Conservation (phyloP, 352 stramenopile species). For the Phytophthora podocarpi region DNA sequence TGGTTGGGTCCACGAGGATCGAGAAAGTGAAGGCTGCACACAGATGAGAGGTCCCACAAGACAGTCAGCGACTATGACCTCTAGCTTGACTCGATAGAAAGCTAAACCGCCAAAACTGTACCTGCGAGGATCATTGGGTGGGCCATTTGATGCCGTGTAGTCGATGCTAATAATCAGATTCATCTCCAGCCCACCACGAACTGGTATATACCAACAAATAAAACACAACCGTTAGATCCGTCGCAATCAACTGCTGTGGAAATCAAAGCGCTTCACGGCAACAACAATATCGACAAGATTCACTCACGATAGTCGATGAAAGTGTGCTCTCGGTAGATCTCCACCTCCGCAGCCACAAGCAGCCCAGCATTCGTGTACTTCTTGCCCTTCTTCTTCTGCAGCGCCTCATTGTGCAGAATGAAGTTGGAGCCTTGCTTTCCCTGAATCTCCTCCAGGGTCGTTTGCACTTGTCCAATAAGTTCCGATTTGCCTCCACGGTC, state of each 20-base stretch:
- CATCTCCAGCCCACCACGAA: constrained; percentile 88
- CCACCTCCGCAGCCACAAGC: constrained; percentile 42
- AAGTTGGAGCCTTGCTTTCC: constrained; percentile 55
- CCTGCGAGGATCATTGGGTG: constrained; percentile 51
- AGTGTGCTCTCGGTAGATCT: constrained; percentile 50
- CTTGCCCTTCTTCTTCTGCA: constrained; percentile 69
- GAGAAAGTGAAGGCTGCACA: constrained; percentile 68
- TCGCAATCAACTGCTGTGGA: neutral
- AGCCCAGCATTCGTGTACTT: constrained; percentile 74
- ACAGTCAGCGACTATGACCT: neutral
- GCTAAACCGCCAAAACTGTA: constrained; percentile 11
- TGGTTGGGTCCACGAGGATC: constrained; percentile 68
- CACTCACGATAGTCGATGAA: constrained; percentile 69
- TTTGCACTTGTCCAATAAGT: constrained; percentile 72
- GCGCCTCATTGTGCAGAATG: constrained; percentile 57
- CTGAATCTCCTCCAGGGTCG: constrained; percentile 66
- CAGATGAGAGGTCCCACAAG: neutral
- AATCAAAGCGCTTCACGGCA: neutral
- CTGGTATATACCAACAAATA: constrained; percentile 28
- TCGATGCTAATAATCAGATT: constrained; percentile 76
- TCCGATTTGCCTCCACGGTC: constrained; percentile 68
- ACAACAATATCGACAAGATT: neutral
- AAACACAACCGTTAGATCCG: constrained; percentile 5
- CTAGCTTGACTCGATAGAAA: neutral
- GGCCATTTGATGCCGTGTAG: constrained; percentile 76